Conservation (phyloP, 73 alveolate species). For the Tetrahymena elliotti region DNA sequence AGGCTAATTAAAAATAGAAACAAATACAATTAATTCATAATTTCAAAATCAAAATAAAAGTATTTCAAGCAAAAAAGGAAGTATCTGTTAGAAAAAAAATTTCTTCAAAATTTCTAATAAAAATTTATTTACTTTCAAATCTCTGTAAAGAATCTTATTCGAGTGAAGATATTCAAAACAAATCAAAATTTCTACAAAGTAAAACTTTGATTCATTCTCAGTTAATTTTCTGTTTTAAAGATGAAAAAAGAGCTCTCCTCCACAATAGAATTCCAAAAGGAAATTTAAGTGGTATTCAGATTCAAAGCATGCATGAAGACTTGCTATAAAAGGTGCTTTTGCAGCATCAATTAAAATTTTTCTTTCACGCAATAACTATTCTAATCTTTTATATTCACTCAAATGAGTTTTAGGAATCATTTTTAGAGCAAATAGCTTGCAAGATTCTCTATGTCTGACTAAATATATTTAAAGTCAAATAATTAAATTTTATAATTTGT, state of each 20-base stretch:
- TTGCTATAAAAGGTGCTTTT: constrained; percentile 20
- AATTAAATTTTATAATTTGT: no score
- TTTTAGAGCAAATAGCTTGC: constrained; percentile 26
- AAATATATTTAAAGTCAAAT: not conserved
- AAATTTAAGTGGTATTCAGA: constrained; percentile 31
- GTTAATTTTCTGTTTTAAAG: constrained; percentile 25
- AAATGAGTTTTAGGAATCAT: constrained; percentile 30
- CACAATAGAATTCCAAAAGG: constrained; percentile 71
- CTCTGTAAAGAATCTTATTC: constrained; percentile 51
- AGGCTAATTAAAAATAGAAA: constrained; percentile 31
- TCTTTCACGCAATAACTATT: constrained; percentile 31
- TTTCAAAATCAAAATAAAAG: not conserved
- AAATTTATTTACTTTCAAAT: constrained; percentile 27
- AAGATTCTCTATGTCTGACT: constrained; percentile 30
- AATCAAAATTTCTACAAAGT: constrained; percentile 43
- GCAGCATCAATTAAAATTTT: constrained; percentile 28
- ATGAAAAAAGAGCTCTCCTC: constrained; percentile 64
- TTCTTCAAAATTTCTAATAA: not conserved
- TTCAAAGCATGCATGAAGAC: constrained; percentile 33
- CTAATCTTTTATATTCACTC: constrained; percentile 39
- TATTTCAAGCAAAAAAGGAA: no score
- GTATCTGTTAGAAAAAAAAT: not conserved
- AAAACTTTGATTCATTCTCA: constrained; percentile 44
- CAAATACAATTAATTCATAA: no score
- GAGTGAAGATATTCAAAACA: constrained; percentile 56